Conservation (phyloP, 306 rosid genomes). For the Elaeagnus macrophylla region DNA sequence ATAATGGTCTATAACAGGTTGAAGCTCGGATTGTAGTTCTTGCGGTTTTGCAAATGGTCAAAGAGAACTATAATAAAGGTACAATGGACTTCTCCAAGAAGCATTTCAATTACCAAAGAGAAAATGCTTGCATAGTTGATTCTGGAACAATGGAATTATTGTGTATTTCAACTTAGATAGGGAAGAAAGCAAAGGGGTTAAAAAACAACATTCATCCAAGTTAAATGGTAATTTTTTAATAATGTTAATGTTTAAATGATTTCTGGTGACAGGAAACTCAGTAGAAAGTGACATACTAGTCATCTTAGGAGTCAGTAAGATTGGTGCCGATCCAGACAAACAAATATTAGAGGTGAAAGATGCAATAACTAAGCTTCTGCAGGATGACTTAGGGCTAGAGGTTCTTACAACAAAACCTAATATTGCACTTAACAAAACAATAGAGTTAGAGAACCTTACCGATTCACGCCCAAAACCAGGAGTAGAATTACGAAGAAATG, state of each 20-base stretch:
- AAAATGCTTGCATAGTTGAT: too few relatives aligned
- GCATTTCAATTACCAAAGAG: neutral
- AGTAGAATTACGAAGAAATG: slow-evolving; percentile 22
- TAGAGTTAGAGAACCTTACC: slow-evolving; percentile 18
- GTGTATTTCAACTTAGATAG: neutral
- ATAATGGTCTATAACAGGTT: slow-evolving; percentile 42
- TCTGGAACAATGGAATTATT: too few relatives aligned
- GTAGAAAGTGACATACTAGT: slow-evolving; percentile 70
- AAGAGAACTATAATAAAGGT: slow-evolving; percentile 72
- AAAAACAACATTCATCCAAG: neutral
- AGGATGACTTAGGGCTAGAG: slow-evolving; percentile 63
- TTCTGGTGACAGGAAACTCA: slow-evolving; percentile 46
- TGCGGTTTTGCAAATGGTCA: slow-evolving; percentile 84
- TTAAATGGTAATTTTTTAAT: neutral
- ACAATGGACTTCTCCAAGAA: slow-evolving; percentile 15
- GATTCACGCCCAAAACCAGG: slow-evolving; percentile 24
- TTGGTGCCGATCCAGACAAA: slow-evolving; percentile 28
- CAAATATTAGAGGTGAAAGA: slow-evolving; percentile 46
- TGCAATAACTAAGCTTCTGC: slow-evolving; percentile 59
- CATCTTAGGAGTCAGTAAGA: slow-evolving; percentile 56
- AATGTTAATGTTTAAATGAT: slow-evolving; percentile 15
- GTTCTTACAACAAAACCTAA: slow-evolving; percentile 44
- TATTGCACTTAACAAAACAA: slow-evolving; percentile 26
- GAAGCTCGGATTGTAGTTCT: slow-evolving; percentile 93
- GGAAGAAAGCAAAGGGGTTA: neutral